phyloP scores from a whole-genome alignment of 2,329 filamentous ascomycete genomes.

The Monosporascus sp. region DNA sequence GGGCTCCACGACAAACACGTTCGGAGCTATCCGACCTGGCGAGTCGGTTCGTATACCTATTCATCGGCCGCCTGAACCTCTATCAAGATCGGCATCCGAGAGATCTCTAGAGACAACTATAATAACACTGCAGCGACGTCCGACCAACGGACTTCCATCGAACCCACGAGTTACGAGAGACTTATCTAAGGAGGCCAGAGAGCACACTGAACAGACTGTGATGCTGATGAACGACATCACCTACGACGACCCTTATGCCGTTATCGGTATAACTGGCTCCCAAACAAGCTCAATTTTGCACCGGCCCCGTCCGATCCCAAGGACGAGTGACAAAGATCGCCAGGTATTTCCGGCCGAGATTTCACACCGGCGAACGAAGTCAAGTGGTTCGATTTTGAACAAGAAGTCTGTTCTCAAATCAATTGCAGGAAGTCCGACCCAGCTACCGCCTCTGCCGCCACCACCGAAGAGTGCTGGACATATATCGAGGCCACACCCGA shows the following conservation, averaged over 20 bases:
- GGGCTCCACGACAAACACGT: constrained; percentile 12
- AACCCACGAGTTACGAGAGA: constrained; percentile 37
- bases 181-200: constrained; percentile 20
- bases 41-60: constrained; percentile 27
- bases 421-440: constrained; percentile 39
- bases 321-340: constrained; percentile 40
- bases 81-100: constrained; percentile 17
- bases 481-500: constrained; percentile 37
- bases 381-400: constrained; percentile 38
- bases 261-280: constrained; percentile 42
- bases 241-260: constrained; percentile 45
- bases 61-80: constrained; percentile 26
- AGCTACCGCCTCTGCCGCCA: constrained; percentile 47
- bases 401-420: constrained; percentile 41
- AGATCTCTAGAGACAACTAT: constrained; percentile 26
- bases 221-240: constrained; percentile 53
- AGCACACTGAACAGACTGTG: constrained; percentile 39
- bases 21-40: constrained; percentile 21
- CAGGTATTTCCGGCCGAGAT: constrained; percentile 42
- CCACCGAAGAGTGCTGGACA: constrained; percentile 38
- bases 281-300: constrained; percentile 42
- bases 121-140: constrained; percentile 37
- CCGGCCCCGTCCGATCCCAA: constrained; percentile 50
- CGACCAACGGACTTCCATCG: constrained; percentile 41
- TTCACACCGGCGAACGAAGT: constrained; percentile 44